Base-by-base conservation (phyloP, 148 eudicot genomes). In the Oxyria digyna region DNA sequence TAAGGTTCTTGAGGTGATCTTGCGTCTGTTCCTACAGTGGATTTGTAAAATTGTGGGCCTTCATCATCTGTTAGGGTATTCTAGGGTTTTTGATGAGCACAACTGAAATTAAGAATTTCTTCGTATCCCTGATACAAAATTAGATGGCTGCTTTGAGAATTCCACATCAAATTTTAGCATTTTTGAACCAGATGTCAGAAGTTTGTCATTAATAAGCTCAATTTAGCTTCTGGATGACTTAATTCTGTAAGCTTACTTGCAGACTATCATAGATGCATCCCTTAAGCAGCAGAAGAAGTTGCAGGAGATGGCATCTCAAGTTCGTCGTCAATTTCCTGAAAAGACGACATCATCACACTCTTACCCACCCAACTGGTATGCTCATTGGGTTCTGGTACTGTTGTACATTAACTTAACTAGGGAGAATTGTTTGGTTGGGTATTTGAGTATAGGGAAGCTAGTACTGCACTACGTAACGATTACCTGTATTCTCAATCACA, bases 211-310 rank as follows among this genome's bases (percentile, higher is more conserved):
- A 14, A 26, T 54, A 23, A 52, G 15, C 62, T 54, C 6, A 3
- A 12, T 52, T 29, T 52, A 52, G 24, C 13, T 29, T 59, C 65
- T 59, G 20, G 31, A 65, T 67, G n/a, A 41, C 49, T 67, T 21
- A 4, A 67, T 37, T 67, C 49, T 41, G 6, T 41, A 21, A 40
- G 26, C 41, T 67, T 67, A 40, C n/a, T 32, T 78, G 84, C 82
- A 91, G 97, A 91, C 81, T 73, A 78, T 91, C 62, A 85, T 89
- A 69, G 93, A 87, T 75, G 91, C 87, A 29, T 86, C 96, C 0
- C 77, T 89, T 26, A 73, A 74, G 72, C 97, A 91, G 71, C 96
- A 85, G 68, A 81, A 81, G 82, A 89, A 79, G 71, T 77, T 91
- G 79, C 89, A 91, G 72, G 82, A 77, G 54, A 84, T 89, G 87